Evolutionary conservation across 495 filamentous ascomycete genomes (phyloP).

Genomic region (Aspergillus avenaceus): DNA sequence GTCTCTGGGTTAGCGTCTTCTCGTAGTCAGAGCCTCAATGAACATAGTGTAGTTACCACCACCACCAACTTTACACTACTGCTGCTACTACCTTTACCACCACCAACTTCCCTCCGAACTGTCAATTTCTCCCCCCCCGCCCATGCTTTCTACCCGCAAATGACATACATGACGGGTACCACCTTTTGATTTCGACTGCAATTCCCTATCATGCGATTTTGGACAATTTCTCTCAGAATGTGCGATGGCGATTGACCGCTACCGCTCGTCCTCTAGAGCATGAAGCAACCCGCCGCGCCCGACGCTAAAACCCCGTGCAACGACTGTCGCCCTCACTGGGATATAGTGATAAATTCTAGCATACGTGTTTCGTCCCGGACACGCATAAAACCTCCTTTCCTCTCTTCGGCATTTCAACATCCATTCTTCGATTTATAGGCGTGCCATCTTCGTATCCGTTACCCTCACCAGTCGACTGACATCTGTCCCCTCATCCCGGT

Average conservation of each 20-base stretch:
- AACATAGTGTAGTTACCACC: neutral
- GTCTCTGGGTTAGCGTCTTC: conserved; percentile 12
- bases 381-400: neutral
- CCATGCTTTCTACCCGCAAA: neutral
- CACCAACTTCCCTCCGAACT: neutral
- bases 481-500: neutral
- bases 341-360: neutral
- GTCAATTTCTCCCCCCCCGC: conserved; percentile 2
- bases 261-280: conserved; percentile 19
- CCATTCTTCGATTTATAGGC: neutral
- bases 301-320: conserved; percentile 20
- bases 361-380: neutral
- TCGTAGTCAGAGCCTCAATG: conserved; percentile 15
- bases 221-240: conserved; percentile 10
- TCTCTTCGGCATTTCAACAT: neutral
- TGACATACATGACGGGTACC: neutral
- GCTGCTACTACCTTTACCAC: neutral
- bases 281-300: conserved; percentile 22
- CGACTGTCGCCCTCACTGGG: conserved; percentile 5
- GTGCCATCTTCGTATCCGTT: neutral
- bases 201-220: conserved; percentile 13
- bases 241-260: conserved; percentile 25
- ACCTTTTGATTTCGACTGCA: neutral
- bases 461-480: neutral
- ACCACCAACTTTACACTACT: neutral